A percentile compares a stretch with the other conserved stretches of the same genome.
Evolutionary conservation across 768 basidiomycete genomes (phyloP).

Genomic region (Phylloporus sp.): DNA sequence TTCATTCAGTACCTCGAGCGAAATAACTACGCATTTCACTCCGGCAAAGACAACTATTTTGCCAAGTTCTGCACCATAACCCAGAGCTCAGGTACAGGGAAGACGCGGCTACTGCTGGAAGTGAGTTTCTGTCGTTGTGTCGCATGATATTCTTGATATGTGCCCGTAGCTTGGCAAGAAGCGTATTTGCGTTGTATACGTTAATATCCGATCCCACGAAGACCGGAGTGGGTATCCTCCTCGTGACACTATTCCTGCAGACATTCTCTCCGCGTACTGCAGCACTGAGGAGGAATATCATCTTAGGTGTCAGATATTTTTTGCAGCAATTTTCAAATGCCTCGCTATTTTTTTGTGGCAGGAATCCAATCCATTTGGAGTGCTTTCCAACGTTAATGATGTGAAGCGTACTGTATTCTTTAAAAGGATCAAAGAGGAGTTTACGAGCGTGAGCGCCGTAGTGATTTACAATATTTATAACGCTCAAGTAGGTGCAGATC

Average conservation of each 20-base stretch:
- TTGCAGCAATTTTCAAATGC: neutral
- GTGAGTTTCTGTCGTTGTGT: neutral
- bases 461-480: no score
- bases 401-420: no score
- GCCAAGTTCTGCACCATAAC: neutral
- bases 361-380: no score
- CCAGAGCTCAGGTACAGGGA: neutral
- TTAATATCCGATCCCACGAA: neutral
- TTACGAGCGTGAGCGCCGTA: no score
- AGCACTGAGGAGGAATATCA: neutral
- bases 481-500: no score
- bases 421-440: no score
- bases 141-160: neutral
- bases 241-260: neutral
- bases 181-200: neutral
- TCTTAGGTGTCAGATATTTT: neutral
- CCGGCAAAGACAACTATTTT: neutral
- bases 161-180: neutral
- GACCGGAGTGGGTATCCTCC: neutral
- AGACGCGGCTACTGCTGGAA: neutral
- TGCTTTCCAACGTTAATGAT: no score
- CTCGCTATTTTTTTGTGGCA: no score
- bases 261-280: neutral
- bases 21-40: neutral
- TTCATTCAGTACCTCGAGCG: neutral